A percentile compares a stretch with the other conserved stretches of the same genome.
Evolutionary conservation across 495 filamentous ascomycete species (phyloP).

Genomic region (Talaromyces ruber): DNA sequence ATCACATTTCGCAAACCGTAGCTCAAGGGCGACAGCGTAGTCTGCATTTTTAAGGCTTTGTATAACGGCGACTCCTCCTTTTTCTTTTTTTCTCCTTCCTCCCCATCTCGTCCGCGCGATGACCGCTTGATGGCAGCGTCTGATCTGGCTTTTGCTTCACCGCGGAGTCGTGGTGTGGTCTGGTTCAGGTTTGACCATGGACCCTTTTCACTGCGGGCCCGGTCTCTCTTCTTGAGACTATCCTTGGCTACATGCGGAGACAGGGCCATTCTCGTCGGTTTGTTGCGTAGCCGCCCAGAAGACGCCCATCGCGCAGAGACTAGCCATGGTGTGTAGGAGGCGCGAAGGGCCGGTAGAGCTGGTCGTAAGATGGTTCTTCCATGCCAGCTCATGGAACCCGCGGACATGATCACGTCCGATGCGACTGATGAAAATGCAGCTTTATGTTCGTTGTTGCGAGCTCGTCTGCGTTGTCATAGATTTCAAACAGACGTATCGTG

Average conservation of each 20-base stretch:
- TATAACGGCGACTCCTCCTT: constrained; percentile 43
- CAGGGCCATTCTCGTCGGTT: constrained; percentile 68
- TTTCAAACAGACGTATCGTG: background rate
- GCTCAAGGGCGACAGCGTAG: constrained; percentile 59
- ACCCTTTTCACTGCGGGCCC: constrained; percentile 33
- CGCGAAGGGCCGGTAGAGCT: constrained; percentile 21
- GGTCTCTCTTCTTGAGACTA: constrained; percentile 31
- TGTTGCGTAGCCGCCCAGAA: constrained; percentile 28
- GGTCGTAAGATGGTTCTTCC: constrained; percentile 14
- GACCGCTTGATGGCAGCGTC: constrained; percentile 30
- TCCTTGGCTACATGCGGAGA: constrained; percentile 61
- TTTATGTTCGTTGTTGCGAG: background rate
- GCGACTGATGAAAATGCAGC: background rate
- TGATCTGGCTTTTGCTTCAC: constrained; percentile 25
- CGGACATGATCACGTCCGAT: constrained; percentile 2
- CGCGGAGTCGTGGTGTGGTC: constrained; percentile 53
- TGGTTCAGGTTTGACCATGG: constrained; percentile 78
- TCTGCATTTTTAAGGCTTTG: constrained; percentile 95
- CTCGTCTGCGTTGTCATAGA: too few species aligned
- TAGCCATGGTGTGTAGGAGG: background rate
- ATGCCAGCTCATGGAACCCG: constrained; percentile 29
- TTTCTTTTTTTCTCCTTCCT: constrained; percentile 17
- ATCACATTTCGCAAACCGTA: constrained; percentile 61
- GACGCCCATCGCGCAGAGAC: constrained; percentile 26
- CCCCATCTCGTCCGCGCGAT: constrained; percentile 17